Percentiles rank a stretch among this genome's conserved stretches.
Evolutionary conservation across 2,329 filamentous ascomycete genomes (phyloP).

Genomic region (Sodiomyces alkalinus): DNA sequence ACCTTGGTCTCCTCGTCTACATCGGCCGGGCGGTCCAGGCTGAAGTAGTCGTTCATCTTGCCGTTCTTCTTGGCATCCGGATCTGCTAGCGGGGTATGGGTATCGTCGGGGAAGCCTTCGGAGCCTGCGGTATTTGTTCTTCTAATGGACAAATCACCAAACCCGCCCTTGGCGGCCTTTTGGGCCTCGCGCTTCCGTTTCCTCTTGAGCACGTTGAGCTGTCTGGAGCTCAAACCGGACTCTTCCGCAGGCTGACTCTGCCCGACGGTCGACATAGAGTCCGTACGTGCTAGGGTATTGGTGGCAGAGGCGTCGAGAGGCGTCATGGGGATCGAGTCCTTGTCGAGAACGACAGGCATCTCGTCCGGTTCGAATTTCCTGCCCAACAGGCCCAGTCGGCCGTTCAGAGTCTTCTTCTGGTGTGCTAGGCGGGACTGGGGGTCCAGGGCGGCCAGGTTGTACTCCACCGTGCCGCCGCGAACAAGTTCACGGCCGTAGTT

Average conservation of each 20-base stretch:
- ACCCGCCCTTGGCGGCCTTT: conserved; percentile 71
- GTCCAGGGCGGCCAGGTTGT: conserved; percentile 65
- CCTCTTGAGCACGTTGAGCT: conserved; percentile 86
- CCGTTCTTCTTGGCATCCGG: conserved; percentile 43
- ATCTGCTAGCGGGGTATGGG: conserved; percentile 38
- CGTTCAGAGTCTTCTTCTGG: conserved; percentile 76
- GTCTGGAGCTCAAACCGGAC: conserved; percentile 69
- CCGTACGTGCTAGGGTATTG: conserved; percentile 16
- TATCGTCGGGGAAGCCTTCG: conserved; percentile 47
- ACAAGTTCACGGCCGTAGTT: conserved; percentile 73
- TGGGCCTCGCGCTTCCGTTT: conserved; percentile 86
- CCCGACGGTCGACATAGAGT: conserved; percentile 17
- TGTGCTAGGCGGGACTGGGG: conserved; percentile 67
- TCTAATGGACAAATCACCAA: conserved; percentile 70
- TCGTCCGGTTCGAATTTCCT: conserved; percentile 77
- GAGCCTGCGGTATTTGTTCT: conserved; percentile 45
- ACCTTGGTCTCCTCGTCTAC: conserved; percentile 85
- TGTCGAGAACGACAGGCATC: conserved; percentile 38
- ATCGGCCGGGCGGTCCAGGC: conserved; percentile 60
- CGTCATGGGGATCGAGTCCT: conserved; percentile 27
- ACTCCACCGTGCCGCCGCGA: conserved; percentile 76
- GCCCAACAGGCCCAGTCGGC: conserved; percentile 71
- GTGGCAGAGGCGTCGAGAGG: conserved; percentile 23
- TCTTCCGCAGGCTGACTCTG: conserved; percentile 40
- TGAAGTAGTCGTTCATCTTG: conserved; percentile 74